Base-by-base conservation (phyloP, 345 rosid genomes). In the Gossypium sturtianum region DNA sequence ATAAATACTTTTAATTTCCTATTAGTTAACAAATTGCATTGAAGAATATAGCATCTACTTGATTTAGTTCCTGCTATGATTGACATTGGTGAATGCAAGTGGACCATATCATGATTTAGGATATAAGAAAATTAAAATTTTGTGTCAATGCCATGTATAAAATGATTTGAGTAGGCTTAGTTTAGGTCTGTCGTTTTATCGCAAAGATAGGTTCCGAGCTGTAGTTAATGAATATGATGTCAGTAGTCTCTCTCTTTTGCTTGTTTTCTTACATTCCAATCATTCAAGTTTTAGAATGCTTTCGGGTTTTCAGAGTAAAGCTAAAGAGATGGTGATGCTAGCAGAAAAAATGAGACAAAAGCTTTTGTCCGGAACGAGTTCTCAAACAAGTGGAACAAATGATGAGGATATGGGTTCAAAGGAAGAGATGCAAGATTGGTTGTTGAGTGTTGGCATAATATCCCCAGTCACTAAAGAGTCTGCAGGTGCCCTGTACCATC, bases 401-500 rank as follows among this genome's bases (percentile, higher is more conserved):
- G 92, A 93, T 44, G 99, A 91, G 17, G 97, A 91, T 83, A 82
- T 89, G 90, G 98, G 97, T 66, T 90, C 99, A 27, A 90, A 90
- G 83, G 95, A 94, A 79, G 98, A 93, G 80, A 91, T 93, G 80
- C 99, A 95, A 79, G 97, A 93, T 61, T 91, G 91, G 94, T 80
- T 95, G 87, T 79, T 93, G 86, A 95, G 99, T 72, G 92, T 93
- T 81, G 99, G 99, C 85, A 93, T 93, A 81, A 82, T 91, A 79
- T 93, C 99, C 27, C 99, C 98, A 0, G 99, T 93, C 58, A 95
- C 99, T 49, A 89, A 91, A 75, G 99, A 93, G 75, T 88, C 98
- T 72, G 99, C 99, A 0, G 98, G 98, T 47, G 99, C 98, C 11
- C 78, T 93, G 79, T 93, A 95, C 75, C 96, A 93, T 75, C 98